A percentile compares a stretch with the other conserved stretches of the same genome.
phyloP scores from a whole-genome alignment of 1,139 yeast species.

The Suhomyces chickasaworum region DNA sequence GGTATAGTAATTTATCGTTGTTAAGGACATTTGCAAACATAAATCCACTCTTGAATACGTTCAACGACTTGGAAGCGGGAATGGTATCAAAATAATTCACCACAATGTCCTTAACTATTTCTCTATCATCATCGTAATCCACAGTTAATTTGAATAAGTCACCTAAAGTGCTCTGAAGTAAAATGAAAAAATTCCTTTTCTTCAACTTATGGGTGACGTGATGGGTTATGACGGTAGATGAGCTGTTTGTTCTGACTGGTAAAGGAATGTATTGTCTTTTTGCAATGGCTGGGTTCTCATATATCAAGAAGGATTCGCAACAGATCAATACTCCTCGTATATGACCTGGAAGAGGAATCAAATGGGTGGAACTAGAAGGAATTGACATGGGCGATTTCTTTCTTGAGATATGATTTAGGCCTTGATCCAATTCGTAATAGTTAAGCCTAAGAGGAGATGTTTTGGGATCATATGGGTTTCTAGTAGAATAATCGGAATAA shows the following conservation, averaged over 20 bases:
- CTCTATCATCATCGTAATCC: slow-evolving; percentile 38
- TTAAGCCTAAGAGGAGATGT: slow-evolving; percentile 37
- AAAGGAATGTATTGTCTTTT: slow-evolving; percentile 30
- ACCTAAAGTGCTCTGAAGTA: slow-evolving; percentile 72
- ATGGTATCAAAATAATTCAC: slow-evolving; percentile 72
- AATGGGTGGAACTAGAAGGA: slow-evolving; percentile 29
- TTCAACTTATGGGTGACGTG: slow-evolving; percentile 66
- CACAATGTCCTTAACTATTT: slow-evolving; percentile 38
- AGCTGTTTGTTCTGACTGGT: slow-evolving; percentile 45
- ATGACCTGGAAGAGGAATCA: slow-evolving; percentile 38
- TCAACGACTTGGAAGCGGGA: slow-evolving; percentile 55
- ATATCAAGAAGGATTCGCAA: slow-evolving; percentile 33
- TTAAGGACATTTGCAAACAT: slow-evolving; percentile 66
- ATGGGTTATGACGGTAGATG: slow-evolving; percentile 45
- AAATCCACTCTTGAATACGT: slow-evolving; percentile 74
- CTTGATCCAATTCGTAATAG: slow-evolving; percentile 82
- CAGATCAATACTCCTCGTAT: slow-evolving; percentile 45
- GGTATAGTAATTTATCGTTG: slow-evolving; percentile 67
- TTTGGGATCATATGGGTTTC: slow-evolving; percentile 20
- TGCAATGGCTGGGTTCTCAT: slow-evolving; percentile 22
- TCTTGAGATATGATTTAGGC: slow-evolving; percentile 72
- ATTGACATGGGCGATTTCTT: slow-evolving; percentile 40
- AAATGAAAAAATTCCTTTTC: slow-evolving; percentile 64
- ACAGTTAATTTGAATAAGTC: slow-evolving; percentile 74
- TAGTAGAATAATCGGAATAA: slow-evolving; percentile 27